phyloP scores from a whole-genome alignment of 192 early-diverging fungal species.

The Gryganskiella cystojenkinii region DNA sequence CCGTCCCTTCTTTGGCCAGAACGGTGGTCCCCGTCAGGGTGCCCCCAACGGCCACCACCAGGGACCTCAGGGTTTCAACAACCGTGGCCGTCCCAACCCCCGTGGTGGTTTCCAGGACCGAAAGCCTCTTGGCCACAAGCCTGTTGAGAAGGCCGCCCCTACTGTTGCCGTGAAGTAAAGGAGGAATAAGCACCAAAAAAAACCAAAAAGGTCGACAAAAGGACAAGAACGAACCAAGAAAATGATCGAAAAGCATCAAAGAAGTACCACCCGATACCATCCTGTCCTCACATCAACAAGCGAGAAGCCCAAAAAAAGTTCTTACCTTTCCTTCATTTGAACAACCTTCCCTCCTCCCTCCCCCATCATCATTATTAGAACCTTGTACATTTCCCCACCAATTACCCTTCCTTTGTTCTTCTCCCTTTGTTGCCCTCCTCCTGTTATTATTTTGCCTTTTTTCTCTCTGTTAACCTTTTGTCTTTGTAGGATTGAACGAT shows the following conservation, averaged over 20 bases:
- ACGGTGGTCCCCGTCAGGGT: neutral
- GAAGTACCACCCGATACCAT: neutral
- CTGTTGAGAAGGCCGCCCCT: constrained; percentile 27
- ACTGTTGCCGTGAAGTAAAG: constrained; percentile 40
- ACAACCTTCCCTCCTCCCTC: neutral
- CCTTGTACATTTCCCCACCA: constrained; percentile 47
- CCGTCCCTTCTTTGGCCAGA: constrained; percentile 11
- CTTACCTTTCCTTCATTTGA: neutral
- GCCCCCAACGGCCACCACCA: constrained; percentile 14
- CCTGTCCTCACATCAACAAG: constrained; percentile 5
- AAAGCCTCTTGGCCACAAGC: constrained; percentile 31
- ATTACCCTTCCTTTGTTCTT: constrained; percentile 24
- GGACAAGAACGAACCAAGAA: neutral
- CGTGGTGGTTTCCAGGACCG: constrained; percentile 28
- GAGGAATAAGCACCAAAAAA: constrained; percentile 3
- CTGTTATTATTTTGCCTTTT: constrained; percentile 6
- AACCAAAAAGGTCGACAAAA: constrained; percentile 8
- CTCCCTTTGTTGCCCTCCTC: neutral
- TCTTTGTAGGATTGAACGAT: neutral
- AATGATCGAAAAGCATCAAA: constrained; percentile 5
- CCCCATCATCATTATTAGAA: neutral
- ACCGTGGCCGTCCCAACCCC: constrained; percentile 14
- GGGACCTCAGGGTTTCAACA: constrained; percentile 23
- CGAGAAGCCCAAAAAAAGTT: constrained; percentile 4
- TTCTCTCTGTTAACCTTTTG: neutral